Conservation (phyloP, 345 rosid genomes). For the Eucalyptus leucophloia region DNA sequence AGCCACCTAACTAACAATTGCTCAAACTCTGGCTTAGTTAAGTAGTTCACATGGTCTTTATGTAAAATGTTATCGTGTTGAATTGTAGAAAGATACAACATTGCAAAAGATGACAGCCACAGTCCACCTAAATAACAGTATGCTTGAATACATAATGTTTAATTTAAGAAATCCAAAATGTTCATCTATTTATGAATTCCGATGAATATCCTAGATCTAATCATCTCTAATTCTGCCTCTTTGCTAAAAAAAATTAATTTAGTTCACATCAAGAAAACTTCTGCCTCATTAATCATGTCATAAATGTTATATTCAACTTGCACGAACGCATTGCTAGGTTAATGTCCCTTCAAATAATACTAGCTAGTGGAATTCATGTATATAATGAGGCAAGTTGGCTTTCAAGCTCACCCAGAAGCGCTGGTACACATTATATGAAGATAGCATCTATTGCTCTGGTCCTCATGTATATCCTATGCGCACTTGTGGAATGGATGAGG, state of each 20-base stretch:
- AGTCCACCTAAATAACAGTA: background rate
- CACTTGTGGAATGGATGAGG: background rate
- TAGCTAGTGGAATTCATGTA: background rate
- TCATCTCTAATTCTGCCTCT: background rate
- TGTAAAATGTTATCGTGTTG: background rate
- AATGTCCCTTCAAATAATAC: background rate
- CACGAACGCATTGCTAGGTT: background rate
- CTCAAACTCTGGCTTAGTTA: background rate
- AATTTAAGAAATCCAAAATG: background rate
- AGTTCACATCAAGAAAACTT: too few relatives aligned
- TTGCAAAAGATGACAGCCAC: background rate
- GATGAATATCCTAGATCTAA: background rate
- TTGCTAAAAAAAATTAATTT: too few relatives aligned
- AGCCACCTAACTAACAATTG: background rate
- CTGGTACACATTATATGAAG: background rate
- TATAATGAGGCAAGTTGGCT: background rate
- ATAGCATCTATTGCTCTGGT: background rate
- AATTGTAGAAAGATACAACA: background rate
- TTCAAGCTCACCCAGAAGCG: background rate
- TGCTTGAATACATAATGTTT: too few relatives aligned
- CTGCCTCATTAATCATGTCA: background rate
- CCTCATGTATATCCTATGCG: background rate
- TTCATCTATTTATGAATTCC: background rate
- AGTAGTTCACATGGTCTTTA: background rate
- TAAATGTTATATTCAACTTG: background rate